Evolutionary conservation across 306 rosid genomes (phyloP).

Genomic region (Inga laurina): DNA sequence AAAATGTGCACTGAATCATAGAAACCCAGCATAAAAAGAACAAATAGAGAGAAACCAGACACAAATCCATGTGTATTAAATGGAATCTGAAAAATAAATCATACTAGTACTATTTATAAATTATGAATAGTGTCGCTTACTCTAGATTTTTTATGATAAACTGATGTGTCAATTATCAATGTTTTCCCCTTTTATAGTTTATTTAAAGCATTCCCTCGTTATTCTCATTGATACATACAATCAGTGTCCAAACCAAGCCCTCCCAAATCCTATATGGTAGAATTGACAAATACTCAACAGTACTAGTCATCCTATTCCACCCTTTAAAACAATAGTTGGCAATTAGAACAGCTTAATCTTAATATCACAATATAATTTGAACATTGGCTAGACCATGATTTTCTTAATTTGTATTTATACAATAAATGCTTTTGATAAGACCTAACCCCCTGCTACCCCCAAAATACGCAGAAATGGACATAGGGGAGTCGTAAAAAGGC

Average conservation of each 20-base stretch:
- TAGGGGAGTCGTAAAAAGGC: background rate
- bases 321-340: background rate
- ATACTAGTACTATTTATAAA: too few species aligned
- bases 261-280: background rate
- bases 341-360: background rate
- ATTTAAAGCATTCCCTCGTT: background rate
- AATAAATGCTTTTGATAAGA: background rate
- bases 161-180: background rate
- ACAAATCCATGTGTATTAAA: background rate
- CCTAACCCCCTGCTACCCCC: background rate
- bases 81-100: background rate
- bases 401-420: background rate
- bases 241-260: background rate
- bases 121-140: background rate
- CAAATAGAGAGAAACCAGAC: background rate
- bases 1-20: background rate
- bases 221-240: background rate
- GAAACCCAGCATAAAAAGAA: background rate
- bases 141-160: background rate
- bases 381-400: background rate
- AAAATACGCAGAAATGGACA: background rate
- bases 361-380: background rate
- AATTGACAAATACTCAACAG: background rate
- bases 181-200: background rate
- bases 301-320: background rate